Conservation (phyloP, 257 asterid species). For the Cynanchum wilfordii region DNA sequence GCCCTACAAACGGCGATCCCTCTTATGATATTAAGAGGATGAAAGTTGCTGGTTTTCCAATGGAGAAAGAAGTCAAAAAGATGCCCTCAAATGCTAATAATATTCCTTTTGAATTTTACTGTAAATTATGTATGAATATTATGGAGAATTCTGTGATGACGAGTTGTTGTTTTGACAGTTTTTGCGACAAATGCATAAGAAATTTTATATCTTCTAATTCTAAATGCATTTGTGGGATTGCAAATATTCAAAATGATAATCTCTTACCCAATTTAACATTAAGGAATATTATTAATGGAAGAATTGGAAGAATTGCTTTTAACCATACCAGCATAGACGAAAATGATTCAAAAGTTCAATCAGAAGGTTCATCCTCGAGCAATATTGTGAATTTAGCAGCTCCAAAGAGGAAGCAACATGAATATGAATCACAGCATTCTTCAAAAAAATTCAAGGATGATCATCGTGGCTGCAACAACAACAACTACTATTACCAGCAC, state of each 20-base stretch:
- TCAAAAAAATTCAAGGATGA: background rate
- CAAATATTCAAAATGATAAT: constrained; percentile 65
- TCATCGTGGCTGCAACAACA: background rate
- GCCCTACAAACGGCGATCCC: constrained; percentile 95
- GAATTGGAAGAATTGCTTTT: too few species aligned
- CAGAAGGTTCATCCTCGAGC: too few species aligned
- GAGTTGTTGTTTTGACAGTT: constrained; percentile 83
- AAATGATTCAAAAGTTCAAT: background rate
- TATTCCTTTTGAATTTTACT: constrained; percentile 74
- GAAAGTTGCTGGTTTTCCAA: constrained; percentile 62
- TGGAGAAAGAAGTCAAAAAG: constrained; percentile 71
- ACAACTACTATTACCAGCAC: too few species aligned
- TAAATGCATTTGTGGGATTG: constrained; percentile 73
- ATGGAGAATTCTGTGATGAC: constrained; percentile 88
- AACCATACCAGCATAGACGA: too few species aligned
- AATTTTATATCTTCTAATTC: constrained; percentile 49
- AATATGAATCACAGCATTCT: background rate
- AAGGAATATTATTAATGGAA: constrained; percentile 67
- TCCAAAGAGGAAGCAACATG: background rate
- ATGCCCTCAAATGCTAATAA: constrained; percentile 66
- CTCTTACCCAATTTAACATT: constrained; percentile 82
- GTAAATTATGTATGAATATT: constrained; percentile 78
- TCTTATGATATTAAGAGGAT: constrained; percentile 62
- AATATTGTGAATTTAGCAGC: background rate
- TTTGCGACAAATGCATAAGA: constrained; percentile 85